A percentile compares a stretch with the other conserved stretches of the same genome.
Evolutionary conservation across 2,329 filamentous ascomycete species (phyloP).

Genomic region (Cephalotrichum gorgonifer): DNA sequence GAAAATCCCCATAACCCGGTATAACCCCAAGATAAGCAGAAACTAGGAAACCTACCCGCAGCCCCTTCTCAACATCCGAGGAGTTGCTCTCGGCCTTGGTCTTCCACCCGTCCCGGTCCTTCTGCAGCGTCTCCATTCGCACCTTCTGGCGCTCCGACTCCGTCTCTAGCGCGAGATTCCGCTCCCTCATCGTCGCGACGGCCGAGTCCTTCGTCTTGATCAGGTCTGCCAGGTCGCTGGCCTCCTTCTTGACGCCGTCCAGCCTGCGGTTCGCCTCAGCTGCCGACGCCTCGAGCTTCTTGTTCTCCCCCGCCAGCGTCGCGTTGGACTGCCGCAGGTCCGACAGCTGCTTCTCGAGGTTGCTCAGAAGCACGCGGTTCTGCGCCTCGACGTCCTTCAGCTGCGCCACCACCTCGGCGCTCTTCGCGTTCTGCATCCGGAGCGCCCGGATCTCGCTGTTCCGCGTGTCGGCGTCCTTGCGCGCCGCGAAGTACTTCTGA

Average conservation of each 20-base stretch:
- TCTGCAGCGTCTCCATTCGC: slow-evolving; percentile 66
- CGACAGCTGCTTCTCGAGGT: slow-evolving; percentile 81
- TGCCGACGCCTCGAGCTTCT: slow-evolving; percentile 61
- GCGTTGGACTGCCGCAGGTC: slow-evolving; percentile 73
- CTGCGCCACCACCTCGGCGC: slow-evolving; percentile 84
- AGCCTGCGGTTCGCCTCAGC: slow-evolving; percentile 59
- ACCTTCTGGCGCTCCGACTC: slow-evolving; percentile 74
- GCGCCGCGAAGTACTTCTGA: slow-evolving; percentile 93
- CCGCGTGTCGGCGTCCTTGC: slow-evolving; percentile 84
- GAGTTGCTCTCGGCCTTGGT: slow-evolving; percentile 71
- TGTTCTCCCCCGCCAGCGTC: slow-evolving; percentile 61
- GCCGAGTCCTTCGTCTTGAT: slow-evolving; percentile 66
- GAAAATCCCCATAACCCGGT: background rate
- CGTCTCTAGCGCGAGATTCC: slow-evolving; percentile 52
- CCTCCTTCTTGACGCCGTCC: slow-evolving; percentile 65
- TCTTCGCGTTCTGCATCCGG: slow-evolving; percentile 76
- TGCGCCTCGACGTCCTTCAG: slow-evolving; percentile 83
- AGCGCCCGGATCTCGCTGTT: slow-evolving; percentile 71
- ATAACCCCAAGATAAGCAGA: no score
- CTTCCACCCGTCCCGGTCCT: slow-evolving; percentile 80
- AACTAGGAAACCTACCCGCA: slow-evolving; percentile 56
- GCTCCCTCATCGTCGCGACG: slow-evolving; percentile 39
- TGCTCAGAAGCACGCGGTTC: slow-evolving; percentile 64
- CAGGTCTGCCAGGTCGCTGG: slow-evolving; percentile 63
- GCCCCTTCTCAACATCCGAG: slow-evolving; percentile 72